Base-by-base conservation (phyloP, 495 filamentous ascomycete genomes). In the Penicillium samsonianum region DNA sequence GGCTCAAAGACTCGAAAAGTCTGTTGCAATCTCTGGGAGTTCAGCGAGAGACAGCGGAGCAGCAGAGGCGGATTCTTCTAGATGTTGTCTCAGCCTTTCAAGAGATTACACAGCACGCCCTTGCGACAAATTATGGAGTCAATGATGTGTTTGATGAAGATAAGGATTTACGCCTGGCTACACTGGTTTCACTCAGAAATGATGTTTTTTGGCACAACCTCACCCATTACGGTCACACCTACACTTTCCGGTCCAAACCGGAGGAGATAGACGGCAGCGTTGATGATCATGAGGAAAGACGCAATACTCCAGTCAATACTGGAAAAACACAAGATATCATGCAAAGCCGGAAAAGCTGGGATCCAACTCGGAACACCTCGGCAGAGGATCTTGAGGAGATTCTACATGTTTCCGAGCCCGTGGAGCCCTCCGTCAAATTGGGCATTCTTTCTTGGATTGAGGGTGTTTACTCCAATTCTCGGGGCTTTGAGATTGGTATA, bases 31-130 rank as follows among this genome's bases (percentile, higher is more conserved):
- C 41, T 5, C 68, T 87, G 53, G 84, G 85, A 0, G 67, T 65
- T 1, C 63, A 76, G 12, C 65, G 83, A 2, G 64, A 70, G 42
- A 76, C 73, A 0, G 35, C 62, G 26, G 65, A 75, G 4, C 67
- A 83, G 48, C 82, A 85, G 53, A 59, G 62, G 4, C 65, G 48
- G 3, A 79, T 70, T 53, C 73, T 86, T 9, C 61, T 76, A 11
- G 64, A 67, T 5, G 63, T 82, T 40, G 68, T 77, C 0, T 64
- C 69, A 4, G 44, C 52, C 2, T 85, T 83, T 48, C 75, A 83
- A 31, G 47, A 62, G 0, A 59, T 82, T 2, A 70, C 70, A 0
- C 26, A 63, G 4, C 52, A 68, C 1, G 80, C 77, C 0, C 67
- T 83, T 0, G 64, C 63, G 17, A 73, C 77, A 4, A 67, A 78